Evolutionary conservation across 257 asterid species (phyloP).

Genomic region (Przewalskia tangutica): DNA sequence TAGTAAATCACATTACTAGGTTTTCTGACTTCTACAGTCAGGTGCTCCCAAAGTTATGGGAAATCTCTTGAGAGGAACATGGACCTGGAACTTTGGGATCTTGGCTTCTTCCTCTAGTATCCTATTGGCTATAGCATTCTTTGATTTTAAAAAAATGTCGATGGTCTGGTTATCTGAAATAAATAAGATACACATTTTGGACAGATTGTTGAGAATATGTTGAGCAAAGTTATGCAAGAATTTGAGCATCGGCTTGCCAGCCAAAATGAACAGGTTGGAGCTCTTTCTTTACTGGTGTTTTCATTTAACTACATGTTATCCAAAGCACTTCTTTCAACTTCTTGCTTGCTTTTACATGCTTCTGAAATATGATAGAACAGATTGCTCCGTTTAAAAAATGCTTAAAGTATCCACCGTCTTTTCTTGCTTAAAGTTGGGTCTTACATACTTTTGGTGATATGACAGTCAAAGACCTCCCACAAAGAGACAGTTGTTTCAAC

Average conservation of each 20-base stretch:
- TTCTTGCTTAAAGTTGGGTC: not conserved
- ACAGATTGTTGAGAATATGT: slow-evolving; percentile 73
- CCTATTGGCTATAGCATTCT: not conserved
- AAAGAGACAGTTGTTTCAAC: slow-evolving; percentile 14
- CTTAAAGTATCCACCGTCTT: not conserved
- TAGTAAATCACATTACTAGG: not conserved
- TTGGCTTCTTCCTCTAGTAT: not conserved
- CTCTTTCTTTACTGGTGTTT: not conserved
- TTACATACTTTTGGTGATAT: slow-evolving; percentile 2
- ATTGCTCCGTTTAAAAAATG: not conserved
- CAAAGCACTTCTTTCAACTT: not conserved
- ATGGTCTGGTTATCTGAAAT: slow-evolving; percentile 6
- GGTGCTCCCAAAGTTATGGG: not conserved
- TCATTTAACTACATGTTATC: not conserved
- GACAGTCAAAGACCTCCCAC: slow-evolving; percentile 18
- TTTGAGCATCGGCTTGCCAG: slow-evolving; percentile 41
- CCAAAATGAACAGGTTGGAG: slow-evolving; percentile 44
- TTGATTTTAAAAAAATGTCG: not conserved
- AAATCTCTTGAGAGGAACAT: not conserved
- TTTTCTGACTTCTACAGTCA: not conserved
- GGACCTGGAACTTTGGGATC: not conserved
- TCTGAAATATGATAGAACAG: not conserved
- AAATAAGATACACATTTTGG: slow-evolving; percentile 7
- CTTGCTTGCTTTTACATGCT: not conserved
- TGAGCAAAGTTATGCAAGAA: slow-evolving; percentile 67